phyloP scores from a whole-genome alignment of 768 basidiomycete genomes.

The Leucocoprinus leucothites region DNA sequence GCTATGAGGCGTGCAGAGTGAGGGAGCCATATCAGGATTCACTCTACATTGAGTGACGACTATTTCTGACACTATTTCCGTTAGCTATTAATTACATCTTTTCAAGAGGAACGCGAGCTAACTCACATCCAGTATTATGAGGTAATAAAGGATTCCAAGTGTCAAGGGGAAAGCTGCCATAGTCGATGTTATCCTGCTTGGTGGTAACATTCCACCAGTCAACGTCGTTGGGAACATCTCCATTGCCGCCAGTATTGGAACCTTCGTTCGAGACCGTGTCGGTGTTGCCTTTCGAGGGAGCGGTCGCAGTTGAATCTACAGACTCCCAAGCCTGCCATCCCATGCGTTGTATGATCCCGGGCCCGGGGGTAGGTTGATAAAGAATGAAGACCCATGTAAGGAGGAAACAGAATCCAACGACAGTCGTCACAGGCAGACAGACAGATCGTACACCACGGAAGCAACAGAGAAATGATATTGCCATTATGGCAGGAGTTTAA shows the following conservation, averaged over 20 bases:
- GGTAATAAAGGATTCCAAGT: conserved; percentile 75
- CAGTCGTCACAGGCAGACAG: conserved; percentile 54
- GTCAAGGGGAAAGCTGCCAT: conserved; percentile 74
- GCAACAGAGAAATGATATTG: conserved; percentile 34
- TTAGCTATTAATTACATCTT: conserved; percentile 7
- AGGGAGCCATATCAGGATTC: conserved; percentile 50
- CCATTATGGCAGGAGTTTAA: conserved; percentile 31
- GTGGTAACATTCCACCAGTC: conserved; percentile 72
- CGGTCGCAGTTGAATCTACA: conserved; percentile 26
- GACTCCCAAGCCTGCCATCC: conserved; percentile 91
- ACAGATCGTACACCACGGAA: conserved; percentile 52
- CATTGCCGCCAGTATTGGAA: conserved; percentile 12
- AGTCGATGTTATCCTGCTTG: conserved; percentile 41
- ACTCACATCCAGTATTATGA: conserved; percentile 75
- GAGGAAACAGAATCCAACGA: conserved; percentile 66
- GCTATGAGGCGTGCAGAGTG: conserved; percentile 66
- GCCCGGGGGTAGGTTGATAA: conserved; percentile 74
- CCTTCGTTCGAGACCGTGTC: not conserved
- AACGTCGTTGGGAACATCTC: conserved; percentile 27
- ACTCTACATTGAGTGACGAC: conserved; percentile 65
- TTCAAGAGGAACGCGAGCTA: not conserved
- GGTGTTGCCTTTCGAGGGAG: not conserved
- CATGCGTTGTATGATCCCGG: conserved; percentile 65
- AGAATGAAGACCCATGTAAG: conserved; percentile 79
- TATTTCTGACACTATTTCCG: conserved; percentile 72